Base-by-base conservation (phyloP, 1,284 basidiomycete species). In the Flammula alnicola region DNA sequence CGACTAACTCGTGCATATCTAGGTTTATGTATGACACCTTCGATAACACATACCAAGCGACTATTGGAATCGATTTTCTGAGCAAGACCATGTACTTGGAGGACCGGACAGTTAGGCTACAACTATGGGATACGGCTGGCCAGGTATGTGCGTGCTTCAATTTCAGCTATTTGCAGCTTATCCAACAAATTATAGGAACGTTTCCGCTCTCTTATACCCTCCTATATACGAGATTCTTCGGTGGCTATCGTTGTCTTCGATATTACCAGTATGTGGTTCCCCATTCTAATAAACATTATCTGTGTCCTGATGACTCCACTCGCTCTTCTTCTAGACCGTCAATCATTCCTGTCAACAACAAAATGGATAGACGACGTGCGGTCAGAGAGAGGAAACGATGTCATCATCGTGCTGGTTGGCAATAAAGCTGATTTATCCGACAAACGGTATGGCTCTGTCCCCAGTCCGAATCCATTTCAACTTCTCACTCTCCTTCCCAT, bases 41-140 rank as follows among this genome's bases (percentile, higher is more conserved):
- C 70, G 97, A 99, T 78, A 98, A 97, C 73, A 99, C 96, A 38
- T 99, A 99, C 71, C 97, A 99, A 72, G 97, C 97, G 10, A 99
- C 97, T 10, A 99, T 99, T 67, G 97, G 97, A 56, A 99, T 98
- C 72, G 97, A 99, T 76, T 99, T 99, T 70, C 77, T 99, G 69
- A 96, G 93, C 74, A 99, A 99, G 80, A 99, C 97, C 0, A 97
- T 99, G 94, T 99, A 99, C 72, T 82, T 99, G 51, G 97, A 99
- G 68, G 97, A 99, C 76, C 79, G 97, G 62, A 99, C 97, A 2
- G 96, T 99, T 40, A 83, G 97, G 65, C 74, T 99, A 72, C 97
- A 99, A 69, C 77, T 99, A 7, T 99, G 95, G 95, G 97, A 99
- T 72, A 99, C 97, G 51, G 96, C 97, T 59, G 94, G 94, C 32